Evolutionary conservation across 305 asterid species (phyloP), one percentile per base, ranked within the genome.

Genomic region (Solanum hybrid): DNA sequence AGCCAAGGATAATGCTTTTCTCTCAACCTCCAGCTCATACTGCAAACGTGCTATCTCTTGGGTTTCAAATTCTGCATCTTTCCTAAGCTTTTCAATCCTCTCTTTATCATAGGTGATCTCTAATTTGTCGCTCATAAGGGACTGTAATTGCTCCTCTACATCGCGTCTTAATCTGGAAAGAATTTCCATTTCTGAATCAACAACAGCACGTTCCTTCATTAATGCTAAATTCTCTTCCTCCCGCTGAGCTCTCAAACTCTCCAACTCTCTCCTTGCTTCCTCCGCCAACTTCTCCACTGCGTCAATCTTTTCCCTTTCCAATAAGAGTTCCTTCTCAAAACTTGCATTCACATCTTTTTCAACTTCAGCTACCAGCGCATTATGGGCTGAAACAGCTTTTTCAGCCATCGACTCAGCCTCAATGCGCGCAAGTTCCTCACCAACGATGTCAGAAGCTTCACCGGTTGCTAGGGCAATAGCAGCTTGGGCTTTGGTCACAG

Each of bases 321-420:
- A 90, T 73, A 88, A 87, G 87, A 97, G 97, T 90, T 97, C 96
- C 90, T 93, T 92, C 91, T 94, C 98, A n/a, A 92, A 97, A 90
- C 93, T 95, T 76, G 96, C 92, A 92, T 95, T 96, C 83, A 97
- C 94, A 92, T 97, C 99, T 92, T 94, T 93, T 92, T 97, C 98
- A 80, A 96, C 98, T 91, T 97, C 94, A 93, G 98, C 98, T 35
- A 97, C 96, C 67, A 97, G 92, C 87, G 97, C 97, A 92, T 91
- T 96, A 90, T 97, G 99, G 20, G 95, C 98, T 90, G 98, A 91
- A 87, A 97, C 99, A 85, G 97, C 99, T 24, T 96, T 96, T 91
- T 97, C 99, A 87, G 99, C 99, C 96, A 97, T 95, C 16, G 95
- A 91, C 94, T 96, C 99, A 42, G 99, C 99, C 91, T 96, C 99